These are phyloP conservation scores for Zasmidium cellare DNA, from an alignment of 2,329 filamentous ascomycete species.

Conservation along the genomic window DNA sequence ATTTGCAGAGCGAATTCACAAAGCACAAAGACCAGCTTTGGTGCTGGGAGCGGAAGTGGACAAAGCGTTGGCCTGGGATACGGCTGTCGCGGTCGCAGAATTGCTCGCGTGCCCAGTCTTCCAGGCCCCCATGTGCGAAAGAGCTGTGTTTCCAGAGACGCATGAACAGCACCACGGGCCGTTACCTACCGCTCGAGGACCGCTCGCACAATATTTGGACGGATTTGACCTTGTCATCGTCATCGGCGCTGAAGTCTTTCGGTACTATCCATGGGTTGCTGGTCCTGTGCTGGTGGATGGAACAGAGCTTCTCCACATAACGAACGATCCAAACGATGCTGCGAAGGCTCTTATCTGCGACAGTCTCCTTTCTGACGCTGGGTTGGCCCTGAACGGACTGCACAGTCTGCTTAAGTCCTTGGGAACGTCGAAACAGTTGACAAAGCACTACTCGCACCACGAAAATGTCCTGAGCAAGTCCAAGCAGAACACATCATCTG, in stretches of 20 bases:
- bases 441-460: not conserved
- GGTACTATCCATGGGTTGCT: constrained; percentile 4
- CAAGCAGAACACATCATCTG: not conserved
- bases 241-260: constrained; percentile 5
- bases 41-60: not conserved
- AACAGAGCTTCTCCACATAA: not conserved
- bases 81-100: not conserved
- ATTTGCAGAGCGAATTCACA: not conserved
- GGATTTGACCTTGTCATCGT: constrained; percentile 2
- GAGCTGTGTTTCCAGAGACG: not conserved
- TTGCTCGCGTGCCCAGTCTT: not conserved
- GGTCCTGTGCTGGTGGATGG: not conserved
- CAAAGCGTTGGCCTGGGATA: not conserved
- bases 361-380: constrained; percentile 3
- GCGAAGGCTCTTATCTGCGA: constrained; percentile 4
- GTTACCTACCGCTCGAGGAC: not conserved
- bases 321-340: constrained; percentile 5
- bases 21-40: not conserved
- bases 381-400: constrained; percentile 2
- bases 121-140: not conserved
- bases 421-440: not conserved
- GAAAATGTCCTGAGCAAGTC: not conserved
- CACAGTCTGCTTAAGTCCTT: not conserved
- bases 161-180: not conserved
- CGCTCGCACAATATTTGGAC: not conserved